Base-by-base conservation (phyloP, 139 green algal genomes). In the Coccomyxa sp. region DNA sequence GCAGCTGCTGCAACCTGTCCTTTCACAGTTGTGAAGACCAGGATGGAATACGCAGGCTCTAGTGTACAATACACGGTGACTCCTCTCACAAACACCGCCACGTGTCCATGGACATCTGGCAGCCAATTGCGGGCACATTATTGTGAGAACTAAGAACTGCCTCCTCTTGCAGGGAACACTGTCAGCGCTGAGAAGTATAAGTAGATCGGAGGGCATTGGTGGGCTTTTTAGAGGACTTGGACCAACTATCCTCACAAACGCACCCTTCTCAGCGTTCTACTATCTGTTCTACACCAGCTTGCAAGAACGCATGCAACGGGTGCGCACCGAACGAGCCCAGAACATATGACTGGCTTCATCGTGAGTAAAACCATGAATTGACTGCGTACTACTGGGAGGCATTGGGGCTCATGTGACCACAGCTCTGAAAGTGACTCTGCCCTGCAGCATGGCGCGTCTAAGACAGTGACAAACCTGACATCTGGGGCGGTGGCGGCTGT, bases 11-110 rank as follows among this genome's bases (percentile, higher is more conserved):
- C 94, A 13, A 88, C 97, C 63, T 96, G 91, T 58, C 97, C 97
- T 16, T 82, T 98, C 25, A 98, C 95, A 0, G 88, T 99, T 0
- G 81, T 99, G 17, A 99, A 99, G 82, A 99, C 97, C 0, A 88
- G 96, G 31, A 98, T 99, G 94, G 97, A 99, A 88, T 97, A 96
- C 78, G 80, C 78, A 0, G 82, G 82, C 18, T 67, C 76, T 57
- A 82, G 58, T 27, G 38, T 81, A 21, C 76, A 71, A 31, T 87
- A 89, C 76, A 84, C 58, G 80, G 79, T 87, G 17, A 18, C 7
- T 10, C 17, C 4, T 21, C 57, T 75, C 17, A n/a, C 9, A 7
- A 3, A 51, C 38, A 51, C 38, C 38, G 38, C 38, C 38, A 51
- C 38, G 3, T n/a, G 60, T 71, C 63, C 63, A 21, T 9, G 63